Evolutionary conservation across 2,329 filamentous ascomycete species (phyloP), one percentile per base, ranked within the genome.

Genomic region (Cercospora beticola): DNA sequence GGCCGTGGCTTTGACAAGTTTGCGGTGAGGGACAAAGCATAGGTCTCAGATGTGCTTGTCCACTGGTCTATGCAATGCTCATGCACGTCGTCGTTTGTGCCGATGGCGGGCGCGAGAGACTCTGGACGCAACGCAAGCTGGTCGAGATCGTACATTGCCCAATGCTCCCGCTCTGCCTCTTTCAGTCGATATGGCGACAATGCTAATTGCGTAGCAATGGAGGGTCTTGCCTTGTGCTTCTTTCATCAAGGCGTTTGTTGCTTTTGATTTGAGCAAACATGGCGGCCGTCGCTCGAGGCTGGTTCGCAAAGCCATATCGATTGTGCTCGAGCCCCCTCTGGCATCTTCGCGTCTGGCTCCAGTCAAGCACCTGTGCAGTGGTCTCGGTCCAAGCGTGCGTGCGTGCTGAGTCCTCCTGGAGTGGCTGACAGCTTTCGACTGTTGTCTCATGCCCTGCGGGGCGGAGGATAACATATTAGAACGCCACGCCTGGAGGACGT

Each of bases 21-120:
- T 76, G 75, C 75, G 73, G 73, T 75, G 74, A 73, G 70, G 67
- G 65, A 76, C 73, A 76, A 75, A 74, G 74, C 73, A 69, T 65
- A 59, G 69, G 66, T 71, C 68, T 73, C 67, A 68, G 65, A 72
- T 68, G 65, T 64, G 67, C 66, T 70, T 70, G 66, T 46, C 64
- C 66, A 60, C 57, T 64, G 60, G 52, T 65, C 64, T 65, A 62
- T 65, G 67, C 67, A 65, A 52, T 62, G 64, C 61, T 30, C 63
- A 71, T 67, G 66, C 69, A 68, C 21, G 62, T 43, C 69, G 56
- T 68, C 69, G 69, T 71, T 71, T 71, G 69, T 66, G 61, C 64
- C 62, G 66, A 65, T 62, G 56, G 64, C 66, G 43, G 60, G 49
- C 49, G 14, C 49, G 56, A 36, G 64, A 66, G 28, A 46, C 30